A percentile compares a stretch with the other conserved stretches of the same genome.
phyloP scores from a whole-genome alignment of 208 protist genomes.

The Leptomonas seymouri region DNA sequence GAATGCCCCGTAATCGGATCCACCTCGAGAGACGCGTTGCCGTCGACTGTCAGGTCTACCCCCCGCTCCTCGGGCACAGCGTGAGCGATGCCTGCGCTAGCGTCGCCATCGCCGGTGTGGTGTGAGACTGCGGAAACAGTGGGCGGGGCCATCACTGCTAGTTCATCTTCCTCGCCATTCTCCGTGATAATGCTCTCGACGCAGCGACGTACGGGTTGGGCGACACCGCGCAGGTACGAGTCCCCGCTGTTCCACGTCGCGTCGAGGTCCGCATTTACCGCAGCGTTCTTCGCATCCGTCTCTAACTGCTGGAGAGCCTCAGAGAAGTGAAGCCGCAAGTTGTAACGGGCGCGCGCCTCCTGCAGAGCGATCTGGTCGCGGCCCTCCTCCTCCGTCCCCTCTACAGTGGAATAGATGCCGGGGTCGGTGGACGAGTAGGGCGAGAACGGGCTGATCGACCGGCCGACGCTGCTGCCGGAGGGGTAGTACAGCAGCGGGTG shows the following conservation, averaged over 20 bases:
- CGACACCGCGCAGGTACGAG: slow-evolving; percentile 14
- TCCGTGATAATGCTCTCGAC: slow-evolving; percentile 31
- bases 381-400: slow-evolving; percentile 55
- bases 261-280: slow-evolving; percentile 35
- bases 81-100: not conserved
- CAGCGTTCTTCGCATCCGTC: slow-evolving; percentile 51
- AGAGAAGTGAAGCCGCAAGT: slow-evolving; percentile 50
- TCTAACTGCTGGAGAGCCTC: slow-evolving; percentile 47
- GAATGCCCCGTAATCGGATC: slow-evolving; percentile 12
- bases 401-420: slow-evolving; percentile 8
- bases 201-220: slow-evolving; percentile 4
- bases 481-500: slow-evolving; percentile 52
- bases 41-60: not conserved
- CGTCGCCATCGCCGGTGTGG: slow-evolving; percentile 1
- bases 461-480: not conserved
- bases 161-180: not conserved
- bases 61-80: slow-evolving; percentile 16
- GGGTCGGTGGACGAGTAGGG: slow-evolving; percentile 19
- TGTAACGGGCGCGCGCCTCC: slow-evolving; percentile 73
- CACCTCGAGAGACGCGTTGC: not conserved
- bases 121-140: not conserved
- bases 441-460: slow-evolving; percentile 4
- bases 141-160: not conserved
- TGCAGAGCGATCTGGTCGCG: slow-evolving; percentile 66
- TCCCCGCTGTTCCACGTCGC: slow-evolving; percentile 15